A percentile compares a stretch with the other conserved stretches of the same genome.
phyloP scores from a whole-genome alignment of 1,139 yeast genomes.

The Ogataea hybrid region DNA sequence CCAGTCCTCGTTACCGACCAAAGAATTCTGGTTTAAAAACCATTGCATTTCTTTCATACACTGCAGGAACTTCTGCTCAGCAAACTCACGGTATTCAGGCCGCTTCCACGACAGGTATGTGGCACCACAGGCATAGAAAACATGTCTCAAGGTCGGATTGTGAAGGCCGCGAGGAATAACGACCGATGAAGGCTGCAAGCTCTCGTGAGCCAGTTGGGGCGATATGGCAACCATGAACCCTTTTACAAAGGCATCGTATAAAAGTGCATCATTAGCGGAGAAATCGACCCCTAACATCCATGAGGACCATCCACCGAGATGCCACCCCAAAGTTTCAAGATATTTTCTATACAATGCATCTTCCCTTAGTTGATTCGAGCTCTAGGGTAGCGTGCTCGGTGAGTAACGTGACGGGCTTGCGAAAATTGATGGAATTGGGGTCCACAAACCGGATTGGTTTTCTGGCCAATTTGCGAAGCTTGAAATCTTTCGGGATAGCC shows the following conservation, averaged over 20 bases:
- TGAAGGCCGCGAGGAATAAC: slow-evolving; percentile 11
- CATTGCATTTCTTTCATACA: not conserved
- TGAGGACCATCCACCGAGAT: slow-evolving; percentile 17
- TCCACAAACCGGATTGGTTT: not conserved
- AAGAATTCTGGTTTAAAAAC: not conserved
- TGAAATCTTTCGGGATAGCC: slow-evolving; percentile 12
- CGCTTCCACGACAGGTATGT: slow-evolving; percentile 24
- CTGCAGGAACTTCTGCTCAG: slow-evolving; percentile 6
- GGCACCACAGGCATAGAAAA: slow-evolving; percentile 21
- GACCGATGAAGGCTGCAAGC: slow-evolving; percentile 35
- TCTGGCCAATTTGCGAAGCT: not conserved
- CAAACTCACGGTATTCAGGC: slow-evolving; percentile 15
- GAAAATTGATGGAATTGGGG: slow-evolving; percentile 6
- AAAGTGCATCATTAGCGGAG: slow-evolving; percentile 27
- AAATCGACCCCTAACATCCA: slow-evolving; percentile 21
- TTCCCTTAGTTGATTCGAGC: slow-evolving; percentile 7
- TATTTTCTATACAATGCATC: slow-evolving; percentile 25
- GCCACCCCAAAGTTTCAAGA: slow-evolving; percentile 10
- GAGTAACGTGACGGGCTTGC: not conserved
- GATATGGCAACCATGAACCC: slow-evolving; percentile 40
- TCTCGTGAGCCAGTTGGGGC: slow-evolving; percentile 42
- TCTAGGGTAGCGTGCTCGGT: not conserved
- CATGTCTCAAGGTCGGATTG: slow-evolving; percentile 4
- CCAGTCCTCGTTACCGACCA: slow-evolving; percentile 15
- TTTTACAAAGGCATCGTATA: slow-evolving; percentile 36